Base-by-base conservation (phyloP, 495 filamentous ascomycete genomes). In the Chlorociboria aeruginascens region DNA sequence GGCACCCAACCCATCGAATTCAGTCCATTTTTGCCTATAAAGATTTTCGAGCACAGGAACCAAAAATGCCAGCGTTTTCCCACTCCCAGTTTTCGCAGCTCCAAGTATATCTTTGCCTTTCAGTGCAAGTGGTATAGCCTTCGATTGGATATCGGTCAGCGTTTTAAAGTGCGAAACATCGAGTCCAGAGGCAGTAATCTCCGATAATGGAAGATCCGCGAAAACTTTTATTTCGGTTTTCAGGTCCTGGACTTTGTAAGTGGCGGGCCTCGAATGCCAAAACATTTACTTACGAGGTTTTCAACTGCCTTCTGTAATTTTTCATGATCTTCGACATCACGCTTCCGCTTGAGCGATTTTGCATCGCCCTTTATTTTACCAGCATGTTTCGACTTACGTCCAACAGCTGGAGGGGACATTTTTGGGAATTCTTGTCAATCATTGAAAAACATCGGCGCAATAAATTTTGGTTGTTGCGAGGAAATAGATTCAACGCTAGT, bases 21-120 rank as follows among this genome's bases (percentile, higher is more conserved):
- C 83, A 32, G 90, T 83, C 83, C 89, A 95, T 77, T 78, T 83
- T 46, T 76, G 79, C 50, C 86, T 80, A 65, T 93, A 94, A n/a
- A 99, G 79, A 55, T 89, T 92, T 61, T 99, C 92, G 44, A 99
- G 75, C 6, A 95, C 82, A 2, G 92, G 92, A 6, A 97, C 65
- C 9, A 99, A 64, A 62, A 99, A 99, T 3, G 93, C 85, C 34
- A 99, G 69, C 0, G 92, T 99, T 68, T 99, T 99, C 49, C 92
- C 92, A 64, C 85, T 90, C 39, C 92, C 92, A 1, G 92, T 99
- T 64, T 95, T 96, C 35, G 92, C 92, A 17, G 93, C 92, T 36
- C 92, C 92, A 43, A 99, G 82, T 32, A 96, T 83, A 59, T 99
- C 93, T 17, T 71, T 68, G 43, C 87, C 89, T 66, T 93, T 87